A percentile compares a stretch with the other conserved stretches of the same genome.
These are phyloP conservation scores for Termitomyces sp. DNA, from an alignment of 768 basidiomycete species.

Conservation along the genomic window DNA sequence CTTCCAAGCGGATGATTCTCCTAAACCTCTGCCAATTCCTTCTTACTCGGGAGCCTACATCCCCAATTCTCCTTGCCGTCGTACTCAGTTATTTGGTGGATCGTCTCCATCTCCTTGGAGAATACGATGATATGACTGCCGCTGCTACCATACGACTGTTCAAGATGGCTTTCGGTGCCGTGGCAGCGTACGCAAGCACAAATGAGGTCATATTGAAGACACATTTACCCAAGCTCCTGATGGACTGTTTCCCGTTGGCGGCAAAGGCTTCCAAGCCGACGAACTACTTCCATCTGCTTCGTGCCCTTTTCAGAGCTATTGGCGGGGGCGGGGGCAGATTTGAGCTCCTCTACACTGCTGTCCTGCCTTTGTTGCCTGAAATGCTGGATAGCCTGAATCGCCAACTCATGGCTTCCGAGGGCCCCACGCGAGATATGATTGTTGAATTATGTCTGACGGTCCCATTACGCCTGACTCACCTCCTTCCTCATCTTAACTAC, in stretches of 20 bases:
- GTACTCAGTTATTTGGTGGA: conserved; percentile 83
- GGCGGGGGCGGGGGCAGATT: conserved; percentile 90
- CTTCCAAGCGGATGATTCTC: conserved; percentile 70
- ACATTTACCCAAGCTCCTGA: conserved; percentile 87
- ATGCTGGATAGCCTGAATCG: conserved; percentile 94
- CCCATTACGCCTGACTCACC: conserved; percentile 89
- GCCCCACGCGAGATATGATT: conserved; percentile 84
- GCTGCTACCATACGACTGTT: conserved; percentile 85
- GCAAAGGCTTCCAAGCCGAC: conserved; percentile 87
- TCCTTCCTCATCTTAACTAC: conserved; percentile 91
- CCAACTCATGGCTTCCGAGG: conserved; percentile 81
- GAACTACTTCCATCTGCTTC: conserved; percentile 88
- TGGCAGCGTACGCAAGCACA: conserved; percentile 59
- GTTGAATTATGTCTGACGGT: conserved; percentile 97
- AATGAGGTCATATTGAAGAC: conserved; percentile 95
- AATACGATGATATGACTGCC: conserved; percentile 76
- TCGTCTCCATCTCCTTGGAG: conserved; percentile 77
- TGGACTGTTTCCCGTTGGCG: conserved; percentile 94
- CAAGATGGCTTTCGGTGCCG: conserved; percentile 93
- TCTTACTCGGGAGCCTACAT: conserved; percentile 69
- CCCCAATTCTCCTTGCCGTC: conserved; percentile 83
- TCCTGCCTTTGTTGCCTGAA: conserved; percentile 91
- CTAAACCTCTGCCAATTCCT: conserved; percentile 83
- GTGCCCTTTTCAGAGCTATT: conserved; percentile 90
- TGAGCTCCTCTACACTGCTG: conserved; percentile 93